Evolutionary conservation across 2,329 filamentous ascomycete species (phyloP).

Genomic region (Cercospora sojina): DNA sequence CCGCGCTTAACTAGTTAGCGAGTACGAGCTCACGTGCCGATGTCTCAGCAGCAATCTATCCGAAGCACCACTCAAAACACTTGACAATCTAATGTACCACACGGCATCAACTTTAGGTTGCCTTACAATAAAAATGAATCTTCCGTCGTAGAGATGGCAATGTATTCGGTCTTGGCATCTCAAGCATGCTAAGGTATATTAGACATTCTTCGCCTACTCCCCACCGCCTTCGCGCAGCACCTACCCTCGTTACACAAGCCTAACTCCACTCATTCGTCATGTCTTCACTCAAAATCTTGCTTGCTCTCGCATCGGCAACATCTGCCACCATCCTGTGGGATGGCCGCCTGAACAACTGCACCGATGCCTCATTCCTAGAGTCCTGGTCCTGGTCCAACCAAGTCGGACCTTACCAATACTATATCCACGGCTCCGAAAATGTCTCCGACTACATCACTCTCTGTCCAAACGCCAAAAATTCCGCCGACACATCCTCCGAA

Average conservation of each 20-base stretch:
- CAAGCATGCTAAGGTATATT: neutral
- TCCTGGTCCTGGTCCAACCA: slow-evolving; percentile 62
- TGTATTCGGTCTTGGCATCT: neutral
- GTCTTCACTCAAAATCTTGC: slow-evolving; percentile 24
- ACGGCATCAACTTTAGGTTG: neutral
- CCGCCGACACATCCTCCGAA: slow-evolving; percentile 59
- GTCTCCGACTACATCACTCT: slow-evolving; percentile 63
- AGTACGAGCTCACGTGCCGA: neutral
- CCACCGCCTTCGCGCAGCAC: neutral
- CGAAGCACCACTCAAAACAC: neutral
- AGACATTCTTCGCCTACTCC: slow-evolving; percentile 4
- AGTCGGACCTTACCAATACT: slow-evolving; percentile 71
- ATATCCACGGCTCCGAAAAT: slow-evolving; percentile 64
- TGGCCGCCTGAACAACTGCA: slow-evolving; percentile 63
- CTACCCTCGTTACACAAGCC: neutral
- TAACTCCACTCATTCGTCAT: slow-evolving; percentile 16
- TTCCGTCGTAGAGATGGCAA: neutral
- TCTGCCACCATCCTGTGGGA: slow-evolving; percentile 59
- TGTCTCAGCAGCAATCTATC: neutral
- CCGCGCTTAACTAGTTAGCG: neutral
- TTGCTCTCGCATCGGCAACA: slow-evolving; percentile 34
- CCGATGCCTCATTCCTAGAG: slow-evolving; percentile 54
- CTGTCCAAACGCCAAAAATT: slow-evolving; percentile 62
- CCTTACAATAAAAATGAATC: neutral
- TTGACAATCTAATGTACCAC: neutral